Evolutionary conservation across 257 asterid genomes (phyloP).

Genomic region (Oldenlandia corymbosa): DNA sequence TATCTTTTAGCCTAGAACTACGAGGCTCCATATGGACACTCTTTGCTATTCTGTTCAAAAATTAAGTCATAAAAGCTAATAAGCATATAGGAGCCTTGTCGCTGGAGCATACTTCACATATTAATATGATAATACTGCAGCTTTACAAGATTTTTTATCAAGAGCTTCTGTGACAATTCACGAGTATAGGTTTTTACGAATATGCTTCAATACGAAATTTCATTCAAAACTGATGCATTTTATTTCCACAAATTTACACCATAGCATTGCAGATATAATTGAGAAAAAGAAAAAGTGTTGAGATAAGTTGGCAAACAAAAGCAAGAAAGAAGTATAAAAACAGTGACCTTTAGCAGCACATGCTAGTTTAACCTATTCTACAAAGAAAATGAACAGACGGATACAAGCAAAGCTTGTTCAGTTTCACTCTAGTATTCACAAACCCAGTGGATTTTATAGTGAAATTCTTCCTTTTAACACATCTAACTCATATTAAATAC

Average conservation of each 20-base stretch:
- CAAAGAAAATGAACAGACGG: background rate
- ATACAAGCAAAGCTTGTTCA: background rate
- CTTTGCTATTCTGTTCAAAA: slow-evolving; percentile 53
- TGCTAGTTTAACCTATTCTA: too few species aligned
- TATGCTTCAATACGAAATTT: too few species aligned
- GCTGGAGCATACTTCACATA: background rate
- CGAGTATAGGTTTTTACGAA: too few species aligned
- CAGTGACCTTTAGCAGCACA: background rate
- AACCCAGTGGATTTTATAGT: background rate
- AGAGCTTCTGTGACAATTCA: too few species aligned
- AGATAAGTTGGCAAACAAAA: too few species aligned
- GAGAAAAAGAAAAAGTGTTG: too few species aligned
- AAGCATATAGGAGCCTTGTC: background rate
- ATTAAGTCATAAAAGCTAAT: slow-evolving; percentile 20
- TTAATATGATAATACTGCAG: slow-evolving; percentile 2
- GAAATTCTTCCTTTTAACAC: background rate
- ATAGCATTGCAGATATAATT: too few species aligned
- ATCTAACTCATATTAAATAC: too few species aligned
- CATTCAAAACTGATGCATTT: too few species aligned
- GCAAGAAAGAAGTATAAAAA: background rate
- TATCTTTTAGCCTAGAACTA: slow-evolving; percentile 85
- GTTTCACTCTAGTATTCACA: background rate
- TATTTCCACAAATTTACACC: too few species aligned
- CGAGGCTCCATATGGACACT: slow-evolving; percentile 58
- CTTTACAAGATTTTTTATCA: too few species aligned